Evolutionary conservation across 2,329 filamentous ascomycete genomes (phyloP).

Genomic region (Ophiostoma montium): DNA sequence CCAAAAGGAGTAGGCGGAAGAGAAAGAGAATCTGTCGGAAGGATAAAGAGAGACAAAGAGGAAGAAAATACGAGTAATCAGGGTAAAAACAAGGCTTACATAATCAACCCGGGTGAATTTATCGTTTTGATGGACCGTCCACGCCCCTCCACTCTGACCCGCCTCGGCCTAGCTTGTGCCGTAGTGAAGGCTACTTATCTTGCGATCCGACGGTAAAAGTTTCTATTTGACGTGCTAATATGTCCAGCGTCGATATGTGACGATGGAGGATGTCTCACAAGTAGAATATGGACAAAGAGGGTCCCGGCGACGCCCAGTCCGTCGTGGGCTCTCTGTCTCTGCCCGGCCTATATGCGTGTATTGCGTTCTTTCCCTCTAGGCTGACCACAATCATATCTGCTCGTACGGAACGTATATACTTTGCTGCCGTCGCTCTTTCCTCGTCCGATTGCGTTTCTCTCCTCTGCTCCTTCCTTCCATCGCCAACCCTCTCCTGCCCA

Average conservation of each 20-base stretch:
- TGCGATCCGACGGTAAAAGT: not conserved
- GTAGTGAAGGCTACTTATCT: constrained; percentile 1
- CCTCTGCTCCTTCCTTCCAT: not conserved
- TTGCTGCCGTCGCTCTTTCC: not conserved
- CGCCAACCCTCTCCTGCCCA: not conserved
- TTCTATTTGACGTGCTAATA: not conserved
- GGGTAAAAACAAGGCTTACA: too few species aligned
- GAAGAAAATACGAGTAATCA: not conserved
- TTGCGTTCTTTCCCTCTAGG: not conserved
- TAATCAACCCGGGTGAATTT: too few species aligned
- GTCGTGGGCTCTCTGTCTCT: too few species aligned
- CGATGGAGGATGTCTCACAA: not conserved
- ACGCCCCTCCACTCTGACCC: not conserved
- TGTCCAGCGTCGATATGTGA: not conserved
- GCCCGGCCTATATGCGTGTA: too few species aligned
- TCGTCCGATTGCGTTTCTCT: not conserved
- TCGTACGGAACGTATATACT: too few species aligned
- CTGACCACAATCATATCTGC: too few species aligned
- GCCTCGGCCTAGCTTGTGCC: constrained; percentile 3
- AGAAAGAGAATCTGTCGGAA: not conserved
- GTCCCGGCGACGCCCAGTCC: not conserved
- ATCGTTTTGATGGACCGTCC: not conserved
- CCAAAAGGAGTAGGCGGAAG: too few species aligned
- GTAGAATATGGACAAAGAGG: constrained; percentile 5
- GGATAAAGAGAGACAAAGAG: not conserved